Conservation (phyloP, 441 rosid species). For the Francoa sonchifolia region DNA sequence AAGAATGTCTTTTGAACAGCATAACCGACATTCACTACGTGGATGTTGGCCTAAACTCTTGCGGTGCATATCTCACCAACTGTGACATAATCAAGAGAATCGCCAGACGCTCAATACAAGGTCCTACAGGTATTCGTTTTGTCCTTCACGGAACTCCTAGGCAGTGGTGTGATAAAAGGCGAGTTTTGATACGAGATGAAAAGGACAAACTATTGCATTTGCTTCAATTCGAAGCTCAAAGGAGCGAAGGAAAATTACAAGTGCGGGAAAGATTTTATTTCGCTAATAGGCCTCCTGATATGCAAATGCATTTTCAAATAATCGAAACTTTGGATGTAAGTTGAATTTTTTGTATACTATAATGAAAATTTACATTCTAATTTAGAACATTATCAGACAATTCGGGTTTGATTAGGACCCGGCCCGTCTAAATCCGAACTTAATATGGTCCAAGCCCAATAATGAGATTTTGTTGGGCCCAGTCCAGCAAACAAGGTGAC, state of each 20-base stretch:
- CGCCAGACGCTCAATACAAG: constrained; percentile 23
- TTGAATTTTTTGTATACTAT: too few relatives aligned
- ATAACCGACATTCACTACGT: constrained; percentile 58
- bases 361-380: too few relatives aligned
- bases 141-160: constrained; percentile 80
- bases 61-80: constrained; percentile 66
- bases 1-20: constrained; percentile 43
- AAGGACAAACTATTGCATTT: constrained; percentile 43
- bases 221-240: constrained; percentile 35
- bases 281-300: constrained; percentile 37
- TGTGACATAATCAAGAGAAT: constrained; percentile 32
- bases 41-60: constrained; percentile 66
- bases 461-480: too few relatives aligned
- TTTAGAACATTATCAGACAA: too few relatives aligned
- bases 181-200: constrained; percentile 44
- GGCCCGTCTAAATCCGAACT: too few relatives aligned
- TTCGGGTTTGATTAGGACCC: too few relatives aligned
- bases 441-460: too few relatives aligned
- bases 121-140: constrained; percentile 26
- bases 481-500: too few relatives aligned
- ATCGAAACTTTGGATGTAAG: constrained; percentile 54
- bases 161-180: constrained; percentile 66
- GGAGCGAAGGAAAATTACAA: constrained; percentile 32
- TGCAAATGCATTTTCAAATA: constrained; percentile 81
- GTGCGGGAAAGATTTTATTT: constrained; percentile 56